Percentiles rank a stretch among this genome's conserved stretches.
Conservation (phyloP, 305 asterid species). For the Ajuga reptans region DNA sequence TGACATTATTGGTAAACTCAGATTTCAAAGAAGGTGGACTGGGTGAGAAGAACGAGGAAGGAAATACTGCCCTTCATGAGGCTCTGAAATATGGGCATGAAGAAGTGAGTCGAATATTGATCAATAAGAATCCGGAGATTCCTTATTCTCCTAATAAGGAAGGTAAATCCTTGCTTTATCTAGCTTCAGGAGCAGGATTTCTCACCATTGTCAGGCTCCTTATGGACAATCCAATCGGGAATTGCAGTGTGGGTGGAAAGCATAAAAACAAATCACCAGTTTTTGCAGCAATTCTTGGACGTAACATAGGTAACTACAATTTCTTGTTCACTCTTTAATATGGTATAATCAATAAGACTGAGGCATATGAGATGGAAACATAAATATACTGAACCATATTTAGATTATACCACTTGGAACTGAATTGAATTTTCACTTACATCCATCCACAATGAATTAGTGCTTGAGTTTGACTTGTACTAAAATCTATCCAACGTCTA, state of each 20-base stretch:
- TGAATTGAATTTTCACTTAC: too few species aligned
- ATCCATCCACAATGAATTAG: too few species aligned
- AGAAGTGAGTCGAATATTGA: constrained; percentile 37
- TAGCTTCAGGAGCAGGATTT: constrained; percentile 53
- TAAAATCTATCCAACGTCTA: too few species aligned
- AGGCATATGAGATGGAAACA: too few species aligned
- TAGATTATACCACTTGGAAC: not conserved
- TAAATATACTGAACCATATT: too few species aligned
- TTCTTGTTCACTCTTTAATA: not conserved
- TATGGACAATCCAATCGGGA: constrained; percentile 37
- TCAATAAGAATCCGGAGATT: constrained; percentile 33
- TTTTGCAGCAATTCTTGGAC: constrained; percentile 30
- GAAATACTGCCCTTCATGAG: constrained; percentile 46
- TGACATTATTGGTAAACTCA: constrained; percentile 28
- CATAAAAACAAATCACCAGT: constrained; percentile 35
- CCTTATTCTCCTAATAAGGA: constrained; percentile 35
- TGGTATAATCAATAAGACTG: not conserved
- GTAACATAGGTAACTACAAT: constrained; percentile 25
- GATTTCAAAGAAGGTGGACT: constrained; percentile 31
- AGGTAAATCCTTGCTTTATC: constrained; percentile 43
- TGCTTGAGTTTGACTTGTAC: too few species aligned
- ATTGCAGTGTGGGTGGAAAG: constrained; percentile 23
- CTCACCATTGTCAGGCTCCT: constrained; percentile 36
- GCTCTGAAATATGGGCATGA: constrained; percentile 37
- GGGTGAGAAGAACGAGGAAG: constrained; percentile 35